Evolutionary conservation across 495 filamentous ascomycete species (phyloP).

Genomic region (Hypomontagnella submonticulosa): DNA sequence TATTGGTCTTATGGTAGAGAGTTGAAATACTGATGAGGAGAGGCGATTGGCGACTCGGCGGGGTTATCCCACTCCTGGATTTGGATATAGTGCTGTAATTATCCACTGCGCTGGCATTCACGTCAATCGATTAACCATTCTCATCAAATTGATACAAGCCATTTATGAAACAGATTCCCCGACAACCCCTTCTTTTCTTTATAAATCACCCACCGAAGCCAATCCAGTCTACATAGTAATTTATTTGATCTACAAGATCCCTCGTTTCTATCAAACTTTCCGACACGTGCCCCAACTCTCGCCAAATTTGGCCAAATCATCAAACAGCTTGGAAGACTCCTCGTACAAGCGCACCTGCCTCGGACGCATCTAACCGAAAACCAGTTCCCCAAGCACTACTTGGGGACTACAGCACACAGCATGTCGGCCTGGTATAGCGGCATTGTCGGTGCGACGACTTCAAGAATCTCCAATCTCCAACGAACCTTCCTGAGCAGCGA

Average conservation of each 20-base stretch:
- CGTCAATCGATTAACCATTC: conserved; percentile 37
- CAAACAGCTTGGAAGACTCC: conserved; percentile 12
- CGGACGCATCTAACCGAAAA: conserved; percentile 32
- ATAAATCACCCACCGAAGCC: conserved; percentile 9
- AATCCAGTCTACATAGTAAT: conserved; percentile 1
- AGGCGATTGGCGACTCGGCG: too few species aligned
- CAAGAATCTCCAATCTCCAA: conserved; percentile 82
- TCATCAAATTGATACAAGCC: conserved; percentile 22
- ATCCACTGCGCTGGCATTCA: conserved; percentile 22
- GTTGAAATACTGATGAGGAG: too few species aligned
- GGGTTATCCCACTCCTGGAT: too few species aligned
- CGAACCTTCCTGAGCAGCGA: conserved; percentile 80
- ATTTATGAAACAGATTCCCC: conserved; percentile 33
- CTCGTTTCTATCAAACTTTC: conserved; percentile 3
- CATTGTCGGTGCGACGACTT: conserved; percentile 81
- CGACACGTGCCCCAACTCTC: conserved; percentile 12
- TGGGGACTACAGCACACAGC: conserved; percentile 43
- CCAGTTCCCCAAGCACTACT: conserved; percentile 5
- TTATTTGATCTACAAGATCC: not conserved
- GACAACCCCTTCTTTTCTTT: conserved; percentile 21
- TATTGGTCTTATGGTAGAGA: not conserved
- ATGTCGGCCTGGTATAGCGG: conserved; percentile 86
- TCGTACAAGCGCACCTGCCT: conserved; percentile 23
- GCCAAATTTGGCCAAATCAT: not conserved
- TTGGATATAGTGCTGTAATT: conserved; percentile 1